Base-by-base conservation (phyloP, 495 filamentous ascomycete species). In the Penicillium canariense region DNA sequence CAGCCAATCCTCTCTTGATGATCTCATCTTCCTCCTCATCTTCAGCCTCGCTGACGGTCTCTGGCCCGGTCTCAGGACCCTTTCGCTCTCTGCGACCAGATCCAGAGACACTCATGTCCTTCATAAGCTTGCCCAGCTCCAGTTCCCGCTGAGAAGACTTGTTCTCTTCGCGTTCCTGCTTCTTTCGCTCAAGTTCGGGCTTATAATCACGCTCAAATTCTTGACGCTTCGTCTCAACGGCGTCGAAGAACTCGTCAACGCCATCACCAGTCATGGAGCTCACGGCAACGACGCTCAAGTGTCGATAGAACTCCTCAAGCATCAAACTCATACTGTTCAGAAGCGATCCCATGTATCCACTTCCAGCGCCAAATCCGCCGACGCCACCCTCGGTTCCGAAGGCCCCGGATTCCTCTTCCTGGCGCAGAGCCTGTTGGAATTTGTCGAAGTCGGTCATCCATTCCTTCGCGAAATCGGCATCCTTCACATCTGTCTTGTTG, bases 401-500 rank as follows among this genome's bases (percentile, higher is more conserved):
- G 15, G 83, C 84, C 20, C 90, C 90, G 2, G 72, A 68, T 50
- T 88, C 84, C 71, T 97, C 89, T 68, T 96, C 92, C 45, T 80
- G 69, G 31, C 83, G 77, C 28, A 99, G 72, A 34, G 94, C 94
- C 27, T 81, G 82, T 69, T 97, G 95, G 71, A 99, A 99, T 12
- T 89, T 85, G 57, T 97, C 93, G 62, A 95, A 97, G 66, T 99
- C 92, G 15, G 91, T 96, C 94, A 99, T 99, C 94, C 94, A 99
- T 68, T 97, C 91, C 76, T 96, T 95, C 8, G 90, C 94, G 61
- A 96, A 96, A 18, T 79, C 80, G 3, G 92, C 90, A 62, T 94
- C 89, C 66, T 94, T 87, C 5, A 94, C 89, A 67, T 98, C 94
- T 0, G 92, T 96, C 77, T 98, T 98, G 74, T 98, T 98, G 77